Base-by-base conservation (phyloP, 495 filamentous ascomycete genomes). In the Tuber indicum region DNA sequence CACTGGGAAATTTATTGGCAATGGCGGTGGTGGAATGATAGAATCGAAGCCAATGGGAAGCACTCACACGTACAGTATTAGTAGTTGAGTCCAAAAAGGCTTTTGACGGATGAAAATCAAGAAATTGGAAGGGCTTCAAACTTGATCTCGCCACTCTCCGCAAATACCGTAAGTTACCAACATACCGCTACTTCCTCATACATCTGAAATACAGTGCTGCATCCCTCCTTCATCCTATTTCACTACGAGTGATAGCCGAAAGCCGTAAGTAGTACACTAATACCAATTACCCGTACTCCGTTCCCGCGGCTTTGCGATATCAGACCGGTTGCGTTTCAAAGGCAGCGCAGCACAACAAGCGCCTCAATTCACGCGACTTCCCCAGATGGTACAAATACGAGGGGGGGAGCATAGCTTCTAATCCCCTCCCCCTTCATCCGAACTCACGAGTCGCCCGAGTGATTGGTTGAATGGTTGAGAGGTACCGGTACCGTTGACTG, bases 321-420 rank as follows among this genome's bases (percentile, higher is more conserved):
- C 58, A 66, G 58, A 66, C 58, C 16, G 12, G 26, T 66, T 66
- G 58, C 58, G 58, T 66, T 66, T 66, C 58, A 36, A 66, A 66
- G 26, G 26, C 58, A 66, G 58, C 58, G 14, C 58, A 66, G 58
- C 58, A 66, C 58, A 66, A 66, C 58, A 66, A 17, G 58, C 58
- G 26, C 58, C 58, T 66, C 58, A 36, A 66, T 26, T 8, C 26
- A 3, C 36, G 58, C 36, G 58, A 36, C 58, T 66, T 32, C 32
- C 58, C 14, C 58, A 14, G 26, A 36, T 12, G 26, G 4, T 36
- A 66, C 26, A 17, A 14, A 66, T 32, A 66, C 26, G 58, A 66
- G 52, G 26, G 23, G 26, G 23, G 23, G n/a, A 2, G 58, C 14
- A 36, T 8, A 36, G 58, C 14, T 17, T 66, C 58, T 26, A 66